Base-by-base conservation (phyloP, 768 basidiomycete genomes). In the Lentinus brumalis region DNA sequence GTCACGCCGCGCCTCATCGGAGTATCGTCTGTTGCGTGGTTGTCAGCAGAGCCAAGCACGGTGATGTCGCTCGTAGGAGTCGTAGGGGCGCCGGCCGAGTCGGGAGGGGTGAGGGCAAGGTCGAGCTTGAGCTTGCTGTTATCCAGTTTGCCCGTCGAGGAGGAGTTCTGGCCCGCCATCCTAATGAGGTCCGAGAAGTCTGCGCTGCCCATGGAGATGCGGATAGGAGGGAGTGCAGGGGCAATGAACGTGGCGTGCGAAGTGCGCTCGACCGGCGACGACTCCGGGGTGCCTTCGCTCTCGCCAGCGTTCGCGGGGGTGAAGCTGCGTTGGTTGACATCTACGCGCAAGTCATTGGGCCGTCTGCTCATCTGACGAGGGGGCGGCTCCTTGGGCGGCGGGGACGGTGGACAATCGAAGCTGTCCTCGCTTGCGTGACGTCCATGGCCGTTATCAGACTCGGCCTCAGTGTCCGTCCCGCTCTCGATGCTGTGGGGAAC, bases 181-280 rank as follows among this genome's bases (percentile, higher is more conserved):
- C 75, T 84, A 53, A 91, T 80, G 16, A 91, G 73, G 60, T 90
- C 89, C 0, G 87, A 85, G 69, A 98, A 95, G 71, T 96, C 94
- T 0, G 85, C 78, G 49, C 86, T 83, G 60, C 86, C 89, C 76
- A 96, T 82, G 15, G 94, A 96, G 72, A 96, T 89, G n/a, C 92
- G 86, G 68, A 96, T 94, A 0, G 92, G 92, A 3, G 94, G 94
- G 31, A 95, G 78, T 3, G 92, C 91, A 41, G 94, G 94, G 0
- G 92, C 90, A 51, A 93, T 91, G 71, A 89, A 90, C 18, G 92
- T 92, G 6, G 89, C 79, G 67, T 83, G 83, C 8, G 88, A 86
- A 11, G 82, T 85, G 45, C 80, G 83, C 69, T 91, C 84, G 32
- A 90, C 83, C 0, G 86, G 83, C 1, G 85, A 83, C 11, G 84